Percentiles rank a stretch among this genome's conserved stretches.
These are phyloP conservation scores for Cyanidioschyzon merolae DNA, from an alignment of 23 red algal genomes.

Conservation along the genomic window DNA sequence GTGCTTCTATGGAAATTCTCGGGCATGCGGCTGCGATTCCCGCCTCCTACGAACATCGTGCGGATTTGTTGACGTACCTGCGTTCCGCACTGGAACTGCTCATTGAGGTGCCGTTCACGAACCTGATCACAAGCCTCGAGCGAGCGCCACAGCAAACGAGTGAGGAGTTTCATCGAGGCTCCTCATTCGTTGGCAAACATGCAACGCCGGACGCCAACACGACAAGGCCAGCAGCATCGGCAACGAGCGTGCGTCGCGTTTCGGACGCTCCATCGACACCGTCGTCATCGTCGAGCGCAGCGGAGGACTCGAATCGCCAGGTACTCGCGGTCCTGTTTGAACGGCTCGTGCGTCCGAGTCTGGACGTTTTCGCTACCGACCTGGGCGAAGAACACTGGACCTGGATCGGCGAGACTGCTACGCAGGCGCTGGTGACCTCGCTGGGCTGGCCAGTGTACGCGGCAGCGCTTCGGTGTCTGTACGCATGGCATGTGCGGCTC, in stretches of 20 bases:
- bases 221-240: no score
- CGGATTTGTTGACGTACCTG: constrained; percentile 4
- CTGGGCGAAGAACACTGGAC: not conserved
- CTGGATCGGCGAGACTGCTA: not conserved
- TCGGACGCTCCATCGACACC: no score
- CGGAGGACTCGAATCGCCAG: no score
- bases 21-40: not conserved
- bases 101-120: no score
- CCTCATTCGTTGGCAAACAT: no score
- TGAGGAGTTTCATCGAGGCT: no score
- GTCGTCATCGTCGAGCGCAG: no score
- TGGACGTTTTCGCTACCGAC: not conserved
- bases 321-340: not conserved
- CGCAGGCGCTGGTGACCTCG: not conserved
- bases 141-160: no score
- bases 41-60: not conserved
- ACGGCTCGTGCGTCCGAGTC: not conserved
- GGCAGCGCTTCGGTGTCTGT: not conserved
- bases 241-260: no score
- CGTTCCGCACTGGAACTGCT: not conserved
- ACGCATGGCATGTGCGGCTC: not conserved
- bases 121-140: no score
- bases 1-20: not conserved
- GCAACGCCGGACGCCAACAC: no score
- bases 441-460: not conserved